Base-by-base conservation (phyloP, 75 land plant genomes). In the Gnetum montanum region DNA sequence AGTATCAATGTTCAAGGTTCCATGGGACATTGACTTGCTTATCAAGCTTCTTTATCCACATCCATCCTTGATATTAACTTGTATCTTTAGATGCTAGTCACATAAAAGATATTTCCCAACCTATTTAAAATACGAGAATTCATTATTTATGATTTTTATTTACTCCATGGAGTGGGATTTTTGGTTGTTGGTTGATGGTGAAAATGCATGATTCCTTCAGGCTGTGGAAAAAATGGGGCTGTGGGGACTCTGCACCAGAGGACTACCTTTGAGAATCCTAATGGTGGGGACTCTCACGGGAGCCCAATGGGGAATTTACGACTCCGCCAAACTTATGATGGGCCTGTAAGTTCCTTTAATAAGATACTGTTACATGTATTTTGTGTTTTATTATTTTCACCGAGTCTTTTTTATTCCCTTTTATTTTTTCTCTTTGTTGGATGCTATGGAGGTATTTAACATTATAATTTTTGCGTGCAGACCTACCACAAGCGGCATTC, bases 231-330 rank as follows among this genome's bases (percentile, higher is more conserved):
- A 60, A 25, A 72, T 72, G 72, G 75, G 75, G 7, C 0, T 56
- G 30, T 38, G 22, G 50, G 64, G 74, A n/a, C 59, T 72, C 18
- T 62, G 57, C 55, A 72, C 72, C n/a, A 59, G 75, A 28, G 75
- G 75, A 8, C 54, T 72, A 22, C 75, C 75, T 16, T 23, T 72
- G 60, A 64, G 75, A 16, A 72, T 72, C 44, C 43, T 62, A 35
- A 72, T 72, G 75, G 54, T 72, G 15, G 75, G 75, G 25, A 41
- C 75, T n/a, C 59, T 72, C 28, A 72, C 75, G 6, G 72, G 46
- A 25, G 75, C 50, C 3, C 75, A 72, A 52, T 72, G 72, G 75
- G 56, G 60, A 18, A 72, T 72, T 8, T 72, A 72, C 49, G 75
- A 72, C 49, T 40, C 72, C 45, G 60, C 68, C 65, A 72, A 72